Evolutionary conservation across 2,329 filamentous ascomycete genomes (phyloP).

Genomic region (Trichophyton verrucosum): DNA sequence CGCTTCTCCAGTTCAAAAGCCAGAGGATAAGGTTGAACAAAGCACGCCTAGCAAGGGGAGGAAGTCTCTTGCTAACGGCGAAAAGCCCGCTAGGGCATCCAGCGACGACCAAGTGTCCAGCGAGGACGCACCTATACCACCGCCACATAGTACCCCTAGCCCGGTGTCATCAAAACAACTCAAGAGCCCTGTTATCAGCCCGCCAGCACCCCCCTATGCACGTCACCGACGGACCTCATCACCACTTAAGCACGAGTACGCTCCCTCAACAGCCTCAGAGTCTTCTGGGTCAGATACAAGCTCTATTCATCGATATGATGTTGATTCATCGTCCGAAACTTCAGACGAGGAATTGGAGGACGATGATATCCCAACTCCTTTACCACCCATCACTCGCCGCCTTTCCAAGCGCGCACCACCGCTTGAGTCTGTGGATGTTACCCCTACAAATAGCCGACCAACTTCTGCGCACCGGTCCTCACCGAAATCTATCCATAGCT

Average conservation of each 20-base stretch:
- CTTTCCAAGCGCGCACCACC: slow-evolving; percentile 34
- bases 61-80: slow-evolving; percentile 13
- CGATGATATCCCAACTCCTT: slow-evolving; percentile 29
- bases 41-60: slow-evolving; percentile 9
- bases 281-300: slow-evolving; percentile 46
- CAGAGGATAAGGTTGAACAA: slow-evolving; percentile 10
- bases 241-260: slow-evolving; percentile 92
- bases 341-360: slow-evolving; percentile 49
- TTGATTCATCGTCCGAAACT: slow-evolving; percentile 36
- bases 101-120: slow-evolving; percentile 5
- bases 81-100: not conserved
- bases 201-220: slow-evolving; percentile 34
- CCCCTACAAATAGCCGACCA: slow-evolving; percentile 55
- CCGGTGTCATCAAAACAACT: slow-evolving; percentile 28
- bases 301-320: slow-evolving; percentile 42
- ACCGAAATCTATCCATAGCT: slow-evolving; percentile 42
- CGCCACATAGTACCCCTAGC: slow-evolving; percentile 43
- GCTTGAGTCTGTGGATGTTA: slow-evolving; percentile 24
- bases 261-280: slow-evolving; percentile 63
- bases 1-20: slow-evolving; percentile 21
- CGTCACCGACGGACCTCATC: slow-evolving; percentile 67
- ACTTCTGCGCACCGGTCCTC: slow-evolving; percentile 53
- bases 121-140: slow-evolving; percentile 30
- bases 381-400: slow-evolving; percentile 21
- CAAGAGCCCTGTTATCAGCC: slow-evolving; percentile 37